Evolutionary conservation across 202 grass and related monocot genomes (phyloP), one percentile per base, ranked within the genome.

Genomic region (Panicum virgatum): DNA sequence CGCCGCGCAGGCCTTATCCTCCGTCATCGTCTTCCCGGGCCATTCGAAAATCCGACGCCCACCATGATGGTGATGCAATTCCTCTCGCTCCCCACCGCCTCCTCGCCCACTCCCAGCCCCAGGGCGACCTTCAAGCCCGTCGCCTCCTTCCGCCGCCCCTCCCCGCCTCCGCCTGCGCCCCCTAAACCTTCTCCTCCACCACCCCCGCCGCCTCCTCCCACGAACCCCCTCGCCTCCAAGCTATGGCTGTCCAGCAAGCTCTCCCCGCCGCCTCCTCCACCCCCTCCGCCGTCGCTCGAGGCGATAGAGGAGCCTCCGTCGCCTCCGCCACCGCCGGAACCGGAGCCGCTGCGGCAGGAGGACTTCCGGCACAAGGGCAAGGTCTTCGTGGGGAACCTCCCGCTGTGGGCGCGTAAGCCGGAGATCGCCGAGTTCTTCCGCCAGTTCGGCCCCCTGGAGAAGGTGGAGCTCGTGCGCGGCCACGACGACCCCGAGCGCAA

Each of bases 191-290:
- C 64, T 7, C 40, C 34, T 16, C 9, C 65, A 0, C 63, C 80
- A 0, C 68, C 62, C 0, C 89, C 80, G 15, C 67, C 82, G 0
- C 73, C 61, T 5, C 76, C 80, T 5, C 45, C 90, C 45, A 5
- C 86, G 15, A 96, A 93, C 43, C 92, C 92, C 2, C 83, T 98
- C 34, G 50, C 90, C 71, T 87, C 87, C 73, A 98, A 91, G 80
- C 92, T 98, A 38, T 98, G 92, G 90, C 87, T 98, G 6, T 90
- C 92, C n/a, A 88, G 89, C 69, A 96, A 93, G 85, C 92, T 98
- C 77, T 82, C 92, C 84, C 90, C 32, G 32, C 94, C 92, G 0
- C 54, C 76, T 3, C 80, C 76, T 3, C 56, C 87, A 0, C 74
- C 73, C 0, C 20, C 59, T 4, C 76, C 38, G 2, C 22, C 51